A percentile compares a stretch with the other conserved stretches of the same genome.
phyloP scores from a whole-genome alignment of 2,329 filamentous ascomycete genomes.

The Aurifilum marmelostoma region DNA sequence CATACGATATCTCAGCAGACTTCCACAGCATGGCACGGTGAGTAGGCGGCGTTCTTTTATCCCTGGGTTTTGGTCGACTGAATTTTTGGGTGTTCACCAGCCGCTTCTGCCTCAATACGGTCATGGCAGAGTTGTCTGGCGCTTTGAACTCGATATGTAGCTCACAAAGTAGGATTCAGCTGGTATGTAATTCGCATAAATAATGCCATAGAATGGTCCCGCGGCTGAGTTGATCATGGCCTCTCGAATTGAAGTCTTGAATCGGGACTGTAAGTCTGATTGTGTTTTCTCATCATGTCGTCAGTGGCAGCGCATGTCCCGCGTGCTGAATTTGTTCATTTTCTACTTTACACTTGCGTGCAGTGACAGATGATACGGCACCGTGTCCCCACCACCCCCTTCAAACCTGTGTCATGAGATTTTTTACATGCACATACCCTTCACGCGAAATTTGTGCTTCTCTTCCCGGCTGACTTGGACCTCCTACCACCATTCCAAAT shows the following conservation, averaged over 20 bases:
- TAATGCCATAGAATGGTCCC: background rate
- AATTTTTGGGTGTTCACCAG: background rate
- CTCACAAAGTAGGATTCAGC: background rate
- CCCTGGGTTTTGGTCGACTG: background rate
- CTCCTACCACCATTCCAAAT: no score
- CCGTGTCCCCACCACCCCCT: no score
- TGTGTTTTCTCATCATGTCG: no score
- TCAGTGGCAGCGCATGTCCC: background rate
- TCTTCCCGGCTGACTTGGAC: no score
- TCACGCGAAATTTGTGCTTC: no score
- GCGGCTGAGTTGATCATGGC: background rate
- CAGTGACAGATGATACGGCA: no score
- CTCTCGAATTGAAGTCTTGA: background rate
- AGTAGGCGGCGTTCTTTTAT: conserved; percentile 2
- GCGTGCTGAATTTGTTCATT: background rate
- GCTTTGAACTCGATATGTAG: background rate
- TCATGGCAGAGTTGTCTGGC: background rate
- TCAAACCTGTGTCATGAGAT: no score
- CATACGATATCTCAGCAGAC: background rate
- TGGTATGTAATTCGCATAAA: background rate
- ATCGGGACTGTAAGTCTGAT: background rate
- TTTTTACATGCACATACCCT: no score
- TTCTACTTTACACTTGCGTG: background rate
- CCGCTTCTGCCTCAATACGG: background rate
- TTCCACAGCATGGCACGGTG: conserved; percentile 7